These are phyloP conservation scores for Plasmodium knowlesi DNA, from an alignment of 169 alveolate species.

Conservation along the genomic window DNA sequence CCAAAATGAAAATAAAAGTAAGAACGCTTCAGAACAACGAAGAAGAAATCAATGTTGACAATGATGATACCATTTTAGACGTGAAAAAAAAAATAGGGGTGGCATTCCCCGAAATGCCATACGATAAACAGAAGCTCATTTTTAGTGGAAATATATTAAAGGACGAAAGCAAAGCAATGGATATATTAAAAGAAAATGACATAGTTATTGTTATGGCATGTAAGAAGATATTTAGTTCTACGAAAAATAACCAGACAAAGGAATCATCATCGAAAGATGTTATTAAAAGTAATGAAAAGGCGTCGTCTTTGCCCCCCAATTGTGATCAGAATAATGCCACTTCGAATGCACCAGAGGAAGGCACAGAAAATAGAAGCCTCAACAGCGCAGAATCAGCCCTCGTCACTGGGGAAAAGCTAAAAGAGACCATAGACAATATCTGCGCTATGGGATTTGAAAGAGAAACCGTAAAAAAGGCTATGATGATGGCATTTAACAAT, in stretches of 20 bases:
- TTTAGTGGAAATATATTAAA: constrained; percentile 85
- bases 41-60: constrained; percentile 84
- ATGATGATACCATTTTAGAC: constrained; percentile 77
- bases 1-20: constrained; percentile 82
- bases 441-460: constrained; percentile 94
- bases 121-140: constrained; percentile 82
- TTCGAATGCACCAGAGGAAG: constrained; percentile 76
- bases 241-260: constrained; percentile 67
- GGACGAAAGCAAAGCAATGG: constrained; percentile 78
- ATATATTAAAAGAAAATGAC: constrained; percentile 84
- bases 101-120: constrained; percentile 80
- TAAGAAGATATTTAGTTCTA: constrained; percentile 74
- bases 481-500: constrained; percentile 95
- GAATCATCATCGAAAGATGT: constrained; percentile 5
- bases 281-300: constrained; percentile 16
- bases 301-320: neutral
- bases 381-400: constrained; percentile 47
- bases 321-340: constrained; percentile 3
- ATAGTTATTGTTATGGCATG: constrained; percentile 84
- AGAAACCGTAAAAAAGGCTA: constrained; percentile 89
- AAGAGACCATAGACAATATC: constrained; percentile 85
- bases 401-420: constrained; percentile 62
- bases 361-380: constrained; percentile 83
- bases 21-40: constrained; percentile 86
- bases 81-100: constrained; percentile 82